A percentile compares a stretch with the other conserved stretches of the same genome.
Evolutionary conservation across 805 yeast species (phyloP).

Genomic region (Komagataella kurtzmanii): DNA sequence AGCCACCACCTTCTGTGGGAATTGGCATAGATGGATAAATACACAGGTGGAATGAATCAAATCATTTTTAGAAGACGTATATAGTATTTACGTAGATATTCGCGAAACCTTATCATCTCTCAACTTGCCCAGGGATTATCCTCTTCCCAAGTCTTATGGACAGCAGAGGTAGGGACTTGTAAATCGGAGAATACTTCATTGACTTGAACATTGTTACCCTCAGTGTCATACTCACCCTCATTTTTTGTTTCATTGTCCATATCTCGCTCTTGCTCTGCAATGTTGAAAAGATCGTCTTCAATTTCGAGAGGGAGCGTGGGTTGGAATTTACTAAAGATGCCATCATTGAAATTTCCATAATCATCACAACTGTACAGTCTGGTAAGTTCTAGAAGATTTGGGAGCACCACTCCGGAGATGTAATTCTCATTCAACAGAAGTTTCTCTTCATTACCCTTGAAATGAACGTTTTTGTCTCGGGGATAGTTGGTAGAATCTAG

Average conservation of each 20-base stretch:
- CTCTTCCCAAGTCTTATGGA: conserved; percentile 40
- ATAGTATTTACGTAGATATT: background rate
- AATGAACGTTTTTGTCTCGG: conserved; percentile 7
- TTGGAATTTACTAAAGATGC: conserved; percentile 42
- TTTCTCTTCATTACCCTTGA: conserved; percentile 11
- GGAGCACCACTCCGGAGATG: conserved; percentile 48
- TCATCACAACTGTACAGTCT: conserved; percentile 67
- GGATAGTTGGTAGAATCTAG: conserved; percentile 6
- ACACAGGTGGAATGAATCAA: background rate
- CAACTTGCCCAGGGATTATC: conserved; percentile 50
- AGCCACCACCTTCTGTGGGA: background rate
- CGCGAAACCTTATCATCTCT: background rate
- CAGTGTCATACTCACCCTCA: conserved; percentile 9
- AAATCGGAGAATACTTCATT: conserved; percentile 36
- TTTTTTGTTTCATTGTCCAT: background rate
- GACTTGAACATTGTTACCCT: conserved; percentile 15
- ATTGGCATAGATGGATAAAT: background rate
- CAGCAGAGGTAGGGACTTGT: conserved; percentile 33
- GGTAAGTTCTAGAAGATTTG: conserved; percentile 61
- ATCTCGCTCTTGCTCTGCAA: conserved; percentile 24
- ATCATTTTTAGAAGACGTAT: background rate
- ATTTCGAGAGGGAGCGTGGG: conserved; percentile 64
- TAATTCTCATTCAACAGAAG: conserved; percentile 37
- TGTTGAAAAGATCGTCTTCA: conserved; percentile 59
- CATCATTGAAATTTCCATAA: conserved; percentile 38